Conservation (phyloP, 2,329 filamentous ascomycete species). For the Coniochaeta pulveracea region DNA sequence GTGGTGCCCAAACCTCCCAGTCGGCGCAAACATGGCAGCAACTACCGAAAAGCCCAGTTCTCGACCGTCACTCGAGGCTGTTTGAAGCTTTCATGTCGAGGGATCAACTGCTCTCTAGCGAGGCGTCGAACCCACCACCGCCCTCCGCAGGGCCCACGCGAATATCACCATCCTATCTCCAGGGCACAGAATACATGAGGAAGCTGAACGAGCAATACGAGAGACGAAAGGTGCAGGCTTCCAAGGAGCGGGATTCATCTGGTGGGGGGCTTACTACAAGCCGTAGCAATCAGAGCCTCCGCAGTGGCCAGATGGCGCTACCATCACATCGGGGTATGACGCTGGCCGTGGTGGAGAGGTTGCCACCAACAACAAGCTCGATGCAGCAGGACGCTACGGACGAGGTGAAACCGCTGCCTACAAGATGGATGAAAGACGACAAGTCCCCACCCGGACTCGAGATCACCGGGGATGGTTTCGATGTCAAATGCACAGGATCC, state of each 20-base stretch:
- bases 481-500: constrained; percentile 48
- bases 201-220: constrained; percentile 61
- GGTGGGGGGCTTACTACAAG: constrained; percentile 19
- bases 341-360: constrained; percentile 76
- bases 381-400: constrained; percentile 44
- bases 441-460: constrained; percentile 59
- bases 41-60: constrained; percentile 17
- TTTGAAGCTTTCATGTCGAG: constrained; percentile 36
- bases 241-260: constrained; percentile 26
- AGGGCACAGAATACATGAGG: constrained; percentile 65
- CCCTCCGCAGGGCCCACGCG: constrained; percentile 34
- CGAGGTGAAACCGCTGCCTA: constrained; percentile 57
- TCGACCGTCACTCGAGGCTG: constrained; percentile 39
- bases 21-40: constrained; percentile 3
- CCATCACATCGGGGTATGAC: constrained; percentile 63
- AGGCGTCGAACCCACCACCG: constrained; percentile 10
- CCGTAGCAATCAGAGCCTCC: constrained; percentile 37
- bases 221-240: constrained; percentile 42
- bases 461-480: constrained; percentile 59
- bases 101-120: constrained; percentile 9
- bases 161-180: constrained; percentile 78
- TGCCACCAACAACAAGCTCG: constrained; percentile 34
- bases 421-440: constrained; percentile 71
- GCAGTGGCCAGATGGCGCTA: constrained; percentile 42
- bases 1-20: no score